Percentiles rank a stretch among this genome's conserved stretches.
Evolutionary conservation across 306 rosid genomes (phyloP).

Genomic region (Delonix regia): DNA sequence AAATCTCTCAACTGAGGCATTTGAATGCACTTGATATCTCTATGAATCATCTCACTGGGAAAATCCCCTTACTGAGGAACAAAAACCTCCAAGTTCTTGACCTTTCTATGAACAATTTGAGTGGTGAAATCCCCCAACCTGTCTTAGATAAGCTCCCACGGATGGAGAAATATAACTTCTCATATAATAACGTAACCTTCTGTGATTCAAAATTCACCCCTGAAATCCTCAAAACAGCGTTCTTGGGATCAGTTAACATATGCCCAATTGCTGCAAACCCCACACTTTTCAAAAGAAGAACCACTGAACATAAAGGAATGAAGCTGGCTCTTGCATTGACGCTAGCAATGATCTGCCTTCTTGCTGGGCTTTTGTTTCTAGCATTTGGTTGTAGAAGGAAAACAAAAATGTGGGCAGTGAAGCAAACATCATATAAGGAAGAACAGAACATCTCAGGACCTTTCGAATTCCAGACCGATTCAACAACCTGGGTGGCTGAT

Average conservation of each 20-base stretch:
- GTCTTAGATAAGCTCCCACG: constrained; percentile 63
- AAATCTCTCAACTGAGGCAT: constrained; percentile 54
- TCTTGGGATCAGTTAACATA: constrained; percentile 70
- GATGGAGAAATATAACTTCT: constrained; percentile 90
- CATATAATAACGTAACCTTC: constrained; percentile 81
- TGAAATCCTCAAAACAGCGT: constrained; percentile 52
- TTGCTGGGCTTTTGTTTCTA: constrained; percentile 75
- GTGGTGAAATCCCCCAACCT: constrained; percentile 68
- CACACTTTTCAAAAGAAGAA: constrained; percentile 47
- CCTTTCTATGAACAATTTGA: constrained; percentile 78
- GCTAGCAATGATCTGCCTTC: constrained; percentile 69
- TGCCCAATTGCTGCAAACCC: constrained; percentile 96
- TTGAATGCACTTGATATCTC: constrained; percentile 78
- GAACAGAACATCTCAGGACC: constrained; percentile 91
- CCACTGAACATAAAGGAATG: constrained; percentile 51
- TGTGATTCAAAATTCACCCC: constrained; percentile 67
- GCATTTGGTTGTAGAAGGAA: constrained; percentile 84
- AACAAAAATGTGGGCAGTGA: constrained; percentile 74
- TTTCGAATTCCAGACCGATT: constrained; percentile 91
- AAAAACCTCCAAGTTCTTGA: constrained; percentile 69
- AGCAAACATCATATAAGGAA: constrained; percentile 78
- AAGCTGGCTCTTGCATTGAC: constrained; percentile 79
- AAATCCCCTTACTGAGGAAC: constrained; percentile 50
- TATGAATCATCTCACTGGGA: constrained; percentile 75
- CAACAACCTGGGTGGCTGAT: constrained; percentile 99